Evolutionary conservation across 2,329 filamentous ascomycete species (phyloP).

Genomic region (Sordariomycetes sp.): DNA sequence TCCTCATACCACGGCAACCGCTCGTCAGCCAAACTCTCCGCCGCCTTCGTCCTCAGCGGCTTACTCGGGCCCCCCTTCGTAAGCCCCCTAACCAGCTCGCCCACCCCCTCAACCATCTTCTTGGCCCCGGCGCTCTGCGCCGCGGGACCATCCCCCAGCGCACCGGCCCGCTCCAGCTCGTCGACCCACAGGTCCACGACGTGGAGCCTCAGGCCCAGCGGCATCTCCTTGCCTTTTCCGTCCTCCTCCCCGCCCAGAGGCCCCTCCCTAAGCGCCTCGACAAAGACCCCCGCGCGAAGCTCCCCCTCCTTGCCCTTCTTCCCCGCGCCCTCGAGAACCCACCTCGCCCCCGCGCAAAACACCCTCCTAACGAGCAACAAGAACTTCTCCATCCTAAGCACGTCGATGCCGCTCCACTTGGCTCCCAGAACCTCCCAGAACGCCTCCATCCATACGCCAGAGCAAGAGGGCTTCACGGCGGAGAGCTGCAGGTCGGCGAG

Average conservation of each 20-base stretch:
- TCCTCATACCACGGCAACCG: slow-evolving; percentile 48
- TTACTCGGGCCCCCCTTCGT: slow-evolving; percentile 47
- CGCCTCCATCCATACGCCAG: slow-evolving; percentile 40
- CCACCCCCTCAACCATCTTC: slow-evolving; percentile 37
- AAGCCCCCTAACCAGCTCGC: slow-evolving; percentile 42
- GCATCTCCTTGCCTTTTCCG: slow-evolving; percentile 40
- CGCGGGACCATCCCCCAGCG: slow-evolving; percentile 23
- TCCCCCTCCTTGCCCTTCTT: slow-evolving; percentile 15
- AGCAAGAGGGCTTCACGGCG: slow-evolving; percentile 6
- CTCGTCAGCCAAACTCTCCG: slow-evolving; percentile 60
- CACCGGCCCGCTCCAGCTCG: slow-evolving; percentile 62
- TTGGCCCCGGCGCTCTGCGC: slow-evolving; percentile 17
- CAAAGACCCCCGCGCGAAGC: slow-evolving; percentile 11
- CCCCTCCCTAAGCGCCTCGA: slow-evolving; percentile 14
- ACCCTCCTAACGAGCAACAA: slow-evolving; percentile 71
- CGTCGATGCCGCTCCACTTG: slow-evolving; percentile 64
- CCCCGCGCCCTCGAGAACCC: slow-evolving; percentile 12
- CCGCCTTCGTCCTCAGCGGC: slow-evolving; percentile 55
- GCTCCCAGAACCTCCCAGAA: slow-evolving; percentile 61
- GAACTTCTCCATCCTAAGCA: slow-evolving; percentile 83
- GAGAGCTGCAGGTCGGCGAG: slow-evolving; percentile 48
- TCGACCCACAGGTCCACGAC: slow-evolving; percentile 85
- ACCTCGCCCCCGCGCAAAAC: slow-evolving; percentile 54
- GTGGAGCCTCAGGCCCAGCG: slow-evolving; percentile 78
- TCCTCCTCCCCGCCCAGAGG: slow-evolving; percentile 20